phyloP scores from a whole-genome alignment of 2,329 filamentous ascomycete species.

The Fusarium sp. region DNA sequence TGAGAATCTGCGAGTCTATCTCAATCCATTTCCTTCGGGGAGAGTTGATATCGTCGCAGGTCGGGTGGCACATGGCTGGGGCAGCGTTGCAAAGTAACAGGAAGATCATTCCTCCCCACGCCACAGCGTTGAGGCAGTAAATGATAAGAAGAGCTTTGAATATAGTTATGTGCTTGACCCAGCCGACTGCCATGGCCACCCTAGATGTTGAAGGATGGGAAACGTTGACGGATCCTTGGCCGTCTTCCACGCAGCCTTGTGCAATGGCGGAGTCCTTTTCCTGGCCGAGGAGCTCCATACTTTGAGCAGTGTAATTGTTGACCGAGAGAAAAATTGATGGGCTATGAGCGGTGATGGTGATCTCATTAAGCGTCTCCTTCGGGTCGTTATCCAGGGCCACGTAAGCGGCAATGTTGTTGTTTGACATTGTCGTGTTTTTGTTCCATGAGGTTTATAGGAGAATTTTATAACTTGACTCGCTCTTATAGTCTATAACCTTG shows the following conservation, averaged over 20 bases:
- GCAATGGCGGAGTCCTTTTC: not conserved
- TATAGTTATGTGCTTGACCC: not conserved
- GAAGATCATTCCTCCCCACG: not conserved
- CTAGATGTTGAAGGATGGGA: not conserved
- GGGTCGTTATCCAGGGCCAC: not conserved
- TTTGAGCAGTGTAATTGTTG: not conserved
- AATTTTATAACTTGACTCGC: too few species aligned
- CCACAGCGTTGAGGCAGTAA: not conserved
- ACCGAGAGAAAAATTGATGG: not conserved
- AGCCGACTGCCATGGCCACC: not conserved
- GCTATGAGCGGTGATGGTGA: not conserved
- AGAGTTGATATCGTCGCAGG: conserved; percentile 73
- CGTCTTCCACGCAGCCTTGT: not conserved
- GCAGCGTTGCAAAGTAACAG: not conserved
- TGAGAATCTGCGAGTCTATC: conserved; percentile 81
- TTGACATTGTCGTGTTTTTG: not conserved
- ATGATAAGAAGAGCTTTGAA: not conserved
- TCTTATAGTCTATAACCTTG: not conserved
- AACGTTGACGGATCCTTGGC: not conserved
- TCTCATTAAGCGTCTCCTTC: not conserved
- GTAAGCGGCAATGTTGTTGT: not conserved
- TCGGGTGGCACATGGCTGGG: not conserved
- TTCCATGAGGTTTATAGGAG: too few species aligned
- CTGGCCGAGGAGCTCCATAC: not conserved
- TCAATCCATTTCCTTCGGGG: conserved; percentile 86